Conservation (phyloP, 345 rosid species). For the Eucalyptus marginata region DNA sequence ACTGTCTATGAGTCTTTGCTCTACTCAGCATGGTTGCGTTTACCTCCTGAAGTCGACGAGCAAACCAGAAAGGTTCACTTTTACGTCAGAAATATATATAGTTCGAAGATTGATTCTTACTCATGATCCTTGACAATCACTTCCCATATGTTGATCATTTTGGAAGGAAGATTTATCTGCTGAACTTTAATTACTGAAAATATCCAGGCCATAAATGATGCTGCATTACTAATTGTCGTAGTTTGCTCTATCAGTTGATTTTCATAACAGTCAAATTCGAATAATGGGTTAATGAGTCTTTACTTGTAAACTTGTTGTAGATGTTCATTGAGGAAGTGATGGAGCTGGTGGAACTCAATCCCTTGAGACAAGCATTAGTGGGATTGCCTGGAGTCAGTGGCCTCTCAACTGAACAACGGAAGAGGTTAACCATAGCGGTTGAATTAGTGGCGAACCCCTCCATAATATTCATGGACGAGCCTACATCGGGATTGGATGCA, state of each 20-base stretch:
- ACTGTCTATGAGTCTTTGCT: slow-evolving; percentile 67
- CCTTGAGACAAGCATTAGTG: slow-evolving; percentile 13
- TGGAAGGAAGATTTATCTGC: neutral
- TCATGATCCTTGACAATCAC: neutral
- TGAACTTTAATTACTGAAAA: neutral
- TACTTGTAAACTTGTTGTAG: neutral
- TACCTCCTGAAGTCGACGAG: slow-evolving; percentile 32
- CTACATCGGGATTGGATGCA: slow-evolving; percentile 44
- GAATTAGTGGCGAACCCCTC: slow-evolving; percentile 45
- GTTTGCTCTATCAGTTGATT: neutral
- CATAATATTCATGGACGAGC: slow-evolving; percentile 35
- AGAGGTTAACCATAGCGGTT: slow-evolving; percentile 35
- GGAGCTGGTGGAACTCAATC: slow-evolving; percentile 26
- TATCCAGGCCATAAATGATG: neutral
- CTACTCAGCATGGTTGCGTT: slow-evolving; percentile 72
- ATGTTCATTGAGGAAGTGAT: slow-evolving; percentile 21
- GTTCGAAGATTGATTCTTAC: neutral
- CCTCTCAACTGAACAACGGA: slow-evolving; percentile 34
- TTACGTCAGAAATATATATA: neutral
- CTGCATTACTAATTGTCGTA: neutral
- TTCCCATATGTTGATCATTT: neutral
- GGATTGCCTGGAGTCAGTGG: slow-evolving; percentile 39
- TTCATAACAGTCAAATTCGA: neutral
- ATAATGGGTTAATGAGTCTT: neutral
- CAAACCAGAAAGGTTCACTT: slow-evolving; percentile 38